Percentiles rank a stretch among this genome's conserved stretches.
phyloP scores from a whole-genome alignment of 176 grass and related monocot genomes.

The Ananas comosus region DNA sequence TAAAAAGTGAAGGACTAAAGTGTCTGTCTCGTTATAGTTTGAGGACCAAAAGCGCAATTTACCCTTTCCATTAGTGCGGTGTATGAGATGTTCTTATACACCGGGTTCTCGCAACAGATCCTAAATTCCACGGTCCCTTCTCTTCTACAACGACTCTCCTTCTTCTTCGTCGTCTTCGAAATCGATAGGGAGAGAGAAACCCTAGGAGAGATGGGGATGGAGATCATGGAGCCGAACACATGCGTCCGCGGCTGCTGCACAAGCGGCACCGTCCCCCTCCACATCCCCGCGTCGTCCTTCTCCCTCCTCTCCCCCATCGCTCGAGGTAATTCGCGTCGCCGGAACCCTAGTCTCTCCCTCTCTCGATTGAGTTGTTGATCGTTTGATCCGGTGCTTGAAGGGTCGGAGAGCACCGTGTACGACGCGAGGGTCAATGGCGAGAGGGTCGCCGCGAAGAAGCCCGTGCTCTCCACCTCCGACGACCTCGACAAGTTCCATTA shows the following conservation, averaged over 20 bases:
- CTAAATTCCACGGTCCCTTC: no score
- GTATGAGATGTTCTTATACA: no score
- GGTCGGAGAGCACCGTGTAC: constrained; percentile 90
- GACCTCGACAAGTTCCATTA: constrained; percentile 93
- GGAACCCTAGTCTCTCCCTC: background rate
- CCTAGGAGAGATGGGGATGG: constrained; percentile 25
- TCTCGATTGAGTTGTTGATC: background rate
- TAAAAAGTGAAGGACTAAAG: no score
- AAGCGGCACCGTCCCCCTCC: constrained; percentile 64
- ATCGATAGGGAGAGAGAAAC: background rate
- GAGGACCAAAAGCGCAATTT: no score
- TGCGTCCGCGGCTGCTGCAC: constrained; percentile 92
- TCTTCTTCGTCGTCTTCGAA: no score
- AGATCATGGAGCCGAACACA: constrained; percentile 48
- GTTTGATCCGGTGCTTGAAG: constrained; percentile 19
- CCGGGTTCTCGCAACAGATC: no score
- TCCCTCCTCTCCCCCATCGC: constrained; percentile 76
- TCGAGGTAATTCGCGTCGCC: constrained; percentile 30
- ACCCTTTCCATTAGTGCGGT: no score
- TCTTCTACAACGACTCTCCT: no score
- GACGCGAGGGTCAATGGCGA: constrained; percentile 51
- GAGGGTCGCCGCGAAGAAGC: constrained; percentile 81
- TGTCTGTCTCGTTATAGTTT: no score
- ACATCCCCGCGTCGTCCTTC: constrained; percentile 59
- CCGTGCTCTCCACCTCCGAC: constrained; percentile 70